Conservation (phyloP, 1,139 yeast species). For the Kluyveromyces sp. region DNA sequence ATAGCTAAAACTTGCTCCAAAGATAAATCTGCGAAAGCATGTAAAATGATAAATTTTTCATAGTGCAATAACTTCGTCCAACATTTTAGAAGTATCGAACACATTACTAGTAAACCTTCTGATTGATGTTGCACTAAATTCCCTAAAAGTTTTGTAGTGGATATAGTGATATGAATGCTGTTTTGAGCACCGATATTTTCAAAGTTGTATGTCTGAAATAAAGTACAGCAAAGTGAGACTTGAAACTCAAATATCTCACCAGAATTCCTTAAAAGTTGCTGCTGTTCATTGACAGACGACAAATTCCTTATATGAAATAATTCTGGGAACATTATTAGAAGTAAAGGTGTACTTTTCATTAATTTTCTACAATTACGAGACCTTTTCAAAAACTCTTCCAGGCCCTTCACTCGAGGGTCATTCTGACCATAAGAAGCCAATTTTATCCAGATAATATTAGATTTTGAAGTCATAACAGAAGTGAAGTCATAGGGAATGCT, state of each 20-base stretch:
- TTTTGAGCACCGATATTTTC: not conserved
- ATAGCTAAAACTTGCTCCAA: constrained; percentile 1
- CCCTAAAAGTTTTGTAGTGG: not conserved
- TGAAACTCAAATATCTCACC: too few relatives aligned
- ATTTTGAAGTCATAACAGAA: not conserved
- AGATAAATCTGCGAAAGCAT: not conserved
- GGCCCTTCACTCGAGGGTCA: not conserved
- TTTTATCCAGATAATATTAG: not conserved
- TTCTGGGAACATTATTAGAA: too few relatives aligned
- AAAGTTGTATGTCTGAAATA: too few relatives aligned
- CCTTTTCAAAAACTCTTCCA: not conserved
- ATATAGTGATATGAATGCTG: not conserved
- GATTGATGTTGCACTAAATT: not conserved
- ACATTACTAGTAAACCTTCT: not conserved
- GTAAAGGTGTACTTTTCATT: not conserved
- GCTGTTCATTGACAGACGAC: too few relatives aligned
- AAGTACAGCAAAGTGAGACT: too few relatives aligned
- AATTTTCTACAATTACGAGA: not conserved
- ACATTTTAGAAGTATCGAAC: not conserved
- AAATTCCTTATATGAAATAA: too few relatives aligned
- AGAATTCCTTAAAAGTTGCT: too few relatives aligned
- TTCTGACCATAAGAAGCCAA: not conserved
- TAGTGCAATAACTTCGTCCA: not conserved
- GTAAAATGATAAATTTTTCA: not conserved
- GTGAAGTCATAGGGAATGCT: constrained; percentile 15